Base-by-base conservation (phyloP, 2,329 filamentous ascomycete species). In the Fusarium sp. region DNA sequence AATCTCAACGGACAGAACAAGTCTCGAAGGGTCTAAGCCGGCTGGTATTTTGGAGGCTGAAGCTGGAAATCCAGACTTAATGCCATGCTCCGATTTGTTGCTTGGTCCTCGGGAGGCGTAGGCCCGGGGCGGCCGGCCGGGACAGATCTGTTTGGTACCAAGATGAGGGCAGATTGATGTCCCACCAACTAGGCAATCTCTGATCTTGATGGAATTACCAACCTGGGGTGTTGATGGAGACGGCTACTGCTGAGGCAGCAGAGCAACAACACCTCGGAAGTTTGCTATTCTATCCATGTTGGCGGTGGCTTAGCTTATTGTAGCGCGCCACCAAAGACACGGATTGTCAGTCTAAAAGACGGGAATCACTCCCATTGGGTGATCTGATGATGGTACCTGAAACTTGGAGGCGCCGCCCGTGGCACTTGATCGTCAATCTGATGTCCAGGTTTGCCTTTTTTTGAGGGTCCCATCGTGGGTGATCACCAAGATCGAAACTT, bases 301-400 rank as follows among this genome's bases (percentile, higher is more conserved):
- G 23, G 41, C 53, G 43, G 50, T 33, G 33, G 60, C 53, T 63
- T 63, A 56, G 46, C 37, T 49, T 50, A 53, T 53, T 52, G 60
- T 67, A 71, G 64, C 35, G 60, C 50, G 55, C 59, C 70, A 68
- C 71, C 54, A 50, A 33, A 61, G 62, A 62, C 44, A 55, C 59
- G 57, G 63, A 64, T 67, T 57, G 48, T 35, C 55, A 57, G 68
- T 53, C 70, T 74, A 67, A 35, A 63, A 41, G 60, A 55, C 69
- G 67, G 72, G 42, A 74, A 38, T 33, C 5, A 23, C 60, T 46
- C 72, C 67, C 58, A 74, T 74, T 74, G 72, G 72, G 57, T 44
- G 39, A 21, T 38, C 39, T 47, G 44, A 39, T 29, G 42, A 72
- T 56, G 64, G 72, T 72, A 66, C 72, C 69, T 74, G 70, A 72